Evolutionary conservation across 1,284 basidiomycete genomes (phyloP).

Genomic region (Ceratobasidium sp.): DNA sequence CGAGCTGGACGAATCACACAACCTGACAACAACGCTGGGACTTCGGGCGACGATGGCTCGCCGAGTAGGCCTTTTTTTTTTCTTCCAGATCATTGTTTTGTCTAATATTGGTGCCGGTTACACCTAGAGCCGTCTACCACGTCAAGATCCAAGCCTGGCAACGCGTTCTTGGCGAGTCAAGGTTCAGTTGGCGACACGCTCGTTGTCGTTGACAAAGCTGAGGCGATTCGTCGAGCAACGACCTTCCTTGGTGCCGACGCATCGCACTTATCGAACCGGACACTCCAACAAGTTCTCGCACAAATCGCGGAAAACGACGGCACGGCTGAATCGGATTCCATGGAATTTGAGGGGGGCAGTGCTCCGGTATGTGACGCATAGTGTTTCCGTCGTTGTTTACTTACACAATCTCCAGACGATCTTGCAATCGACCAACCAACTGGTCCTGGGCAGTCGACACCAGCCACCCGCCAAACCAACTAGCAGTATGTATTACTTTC

Average conservation of each 20-base stretch:
- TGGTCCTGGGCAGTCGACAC: slow-evolving; percentile 17
- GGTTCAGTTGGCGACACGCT: not conserved
- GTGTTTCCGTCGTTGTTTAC: not conserved
- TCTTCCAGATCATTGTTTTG: no score
- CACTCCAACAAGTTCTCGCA: not conserved
- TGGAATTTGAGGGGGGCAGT: slow-evolving; percentile 14
- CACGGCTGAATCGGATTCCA: not conserved
- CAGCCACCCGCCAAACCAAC: not conserved
- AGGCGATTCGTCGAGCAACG: not conserved
- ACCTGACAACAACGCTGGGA: not conserved
- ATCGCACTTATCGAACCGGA: not conserved
- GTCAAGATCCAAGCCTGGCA: not conserved
- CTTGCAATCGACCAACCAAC: not conserved
- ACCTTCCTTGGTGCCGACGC: not conserved
- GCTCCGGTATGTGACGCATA: slow-evolving; percentile 13
- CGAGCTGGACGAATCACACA: not conserved
- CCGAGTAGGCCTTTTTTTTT: not conserved
- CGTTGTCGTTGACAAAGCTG: not conserved
- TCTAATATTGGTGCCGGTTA: not conserved
- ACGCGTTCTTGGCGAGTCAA: not conserved
- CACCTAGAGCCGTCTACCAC: slow-evolving; percentile 4
- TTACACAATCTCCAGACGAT: not conserved
- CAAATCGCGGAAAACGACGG: not conserved
- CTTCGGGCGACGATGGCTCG: not conserved
- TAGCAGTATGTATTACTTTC: slow-evolving; percentile 3